Base-by-base conservation (phyloP, 1,139 yeast genomes). In the Diutina pseudorugosa region DNA sequence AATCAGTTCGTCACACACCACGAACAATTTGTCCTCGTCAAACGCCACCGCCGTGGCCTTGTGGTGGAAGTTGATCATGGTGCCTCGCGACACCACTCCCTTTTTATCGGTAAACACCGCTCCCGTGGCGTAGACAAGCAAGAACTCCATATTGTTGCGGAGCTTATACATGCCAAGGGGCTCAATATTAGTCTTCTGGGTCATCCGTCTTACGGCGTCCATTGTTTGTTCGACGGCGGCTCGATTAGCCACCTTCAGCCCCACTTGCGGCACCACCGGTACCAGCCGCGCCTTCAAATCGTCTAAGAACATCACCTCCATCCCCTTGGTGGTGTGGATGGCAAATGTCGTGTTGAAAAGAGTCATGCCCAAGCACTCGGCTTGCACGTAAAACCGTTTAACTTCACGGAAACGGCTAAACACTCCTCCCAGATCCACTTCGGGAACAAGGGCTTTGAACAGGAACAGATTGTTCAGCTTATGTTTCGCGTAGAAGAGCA, bases 91-190 rank as follows among this genome's bases (percentile, higher is more conserved):
- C 48, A 86, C 68, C 55, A 76, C 76, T 1, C 95, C 95, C 51
- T 75, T 73, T 55, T 79, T 78, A 63, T 85, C 84, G 55, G 84
- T 76, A 57, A 83, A 83, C 2, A 89, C 70, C 2, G 89, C 93
- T 62, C 85, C 82, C 54, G 83, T 83, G 55, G 79, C 85, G 66
- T 86, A 89, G 43, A 86, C 85, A 52, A 87, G 67, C 7, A 88
- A 64, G 54, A 83, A 79, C 55, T 64, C 68, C 52, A 77, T 79
- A 44, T 71, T 65, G 47, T 79, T 79, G 20, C 74, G 65, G 52
- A 82, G 72, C 61, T 83, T 75, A 66, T 78, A 81, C 79, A 86
- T 73, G 47, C 85, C 80, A 68, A 83, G 63, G 49, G 95, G 85
- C 57, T 74, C 68, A 55, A 67, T 61, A 60, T 63, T 67, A 8